These are phyloP conservation scores for Naegleria fowleri DNA, from an alignment of 208 protist species.

Conservation along the genomic window DNA sequence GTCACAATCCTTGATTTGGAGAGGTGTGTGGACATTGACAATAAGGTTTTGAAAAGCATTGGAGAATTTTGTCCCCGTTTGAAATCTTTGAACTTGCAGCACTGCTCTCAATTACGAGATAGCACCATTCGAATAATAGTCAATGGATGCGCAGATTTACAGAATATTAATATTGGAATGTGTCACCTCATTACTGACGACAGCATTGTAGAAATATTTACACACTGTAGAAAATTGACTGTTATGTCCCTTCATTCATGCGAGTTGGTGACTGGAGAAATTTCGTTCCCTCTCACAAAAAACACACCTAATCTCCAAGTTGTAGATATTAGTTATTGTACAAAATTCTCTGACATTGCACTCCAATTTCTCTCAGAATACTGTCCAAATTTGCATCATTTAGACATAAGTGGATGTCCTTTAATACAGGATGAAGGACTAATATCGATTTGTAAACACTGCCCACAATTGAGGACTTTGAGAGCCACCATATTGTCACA, in stretches of 20 bases:
- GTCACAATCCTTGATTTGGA: neutral
- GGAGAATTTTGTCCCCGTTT: conserved; percentile 9
- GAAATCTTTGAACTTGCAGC: neutral
- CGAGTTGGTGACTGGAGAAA: neutral
- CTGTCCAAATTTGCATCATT: neutral
- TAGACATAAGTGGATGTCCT: conserved; percentile 13
- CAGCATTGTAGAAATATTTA: neutral
- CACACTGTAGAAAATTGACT: neutral
- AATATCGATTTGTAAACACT: neutral
- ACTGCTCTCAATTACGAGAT: conserved; percentile 1
- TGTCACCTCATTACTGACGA: conserved; percentile 22
- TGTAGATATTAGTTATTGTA: conserved; percentile 15
- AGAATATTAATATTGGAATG: conserved; percentile 1
- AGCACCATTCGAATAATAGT: neutral
- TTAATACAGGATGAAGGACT: neutral
- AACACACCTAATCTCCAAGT: neutral
- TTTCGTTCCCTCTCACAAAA: neutral
- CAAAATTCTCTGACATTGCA: neutral
- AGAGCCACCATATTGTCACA: neutral
- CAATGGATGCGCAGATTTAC: conserved; percentile 16
- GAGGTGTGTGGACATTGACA: neutral
- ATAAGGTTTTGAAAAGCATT: conserved; percentile 19
- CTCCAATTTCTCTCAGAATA: conserved; percentile 7
- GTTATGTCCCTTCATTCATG: conserved; percentile 4
- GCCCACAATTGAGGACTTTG: neutral